Conservation (phyloP, 2,329 filamentous ascomycete genomes). For the Zymoseptoria pseudotritici region DNA sequence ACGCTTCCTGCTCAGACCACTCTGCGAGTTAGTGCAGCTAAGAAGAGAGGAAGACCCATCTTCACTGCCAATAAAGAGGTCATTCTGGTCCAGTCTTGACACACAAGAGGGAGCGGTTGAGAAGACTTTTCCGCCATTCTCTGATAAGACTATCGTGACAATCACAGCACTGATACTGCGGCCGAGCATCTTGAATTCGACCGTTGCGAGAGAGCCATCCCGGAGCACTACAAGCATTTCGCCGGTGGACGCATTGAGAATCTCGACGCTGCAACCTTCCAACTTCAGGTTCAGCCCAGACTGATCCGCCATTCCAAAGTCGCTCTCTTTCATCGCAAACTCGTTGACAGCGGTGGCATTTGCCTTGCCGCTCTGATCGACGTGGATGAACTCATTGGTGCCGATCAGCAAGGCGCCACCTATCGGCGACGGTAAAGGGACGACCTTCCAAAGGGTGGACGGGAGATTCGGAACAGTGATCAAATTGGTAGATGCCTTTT, state of each 20-base stretch:
- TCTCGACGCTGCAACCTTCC: constrained; percentile 72
- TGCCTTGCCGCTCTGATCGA: constrained; percentile 90
- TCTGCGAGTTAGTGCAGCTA: constrained; percentile 65
- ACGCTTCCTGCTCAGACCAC: constrained; percentile 55
- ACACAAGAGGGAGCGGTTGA: constrained; percentile 61
- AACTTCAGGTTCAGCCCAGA: constrained; percentile 70
- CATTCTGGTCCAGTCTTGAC: constrained; percentile 58
- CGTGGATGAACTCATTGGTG: constrained; percentile 83
- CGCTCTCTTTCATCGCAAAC: constrained; percentile 73
- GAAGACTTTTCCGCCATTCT: constrained; percentile 57
- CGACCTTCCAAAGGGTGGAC: constrained; percentile 74
- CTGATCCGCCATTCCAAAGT: constrained; percentile 81
- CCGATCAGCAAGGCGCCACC: constrained; percentile 84
- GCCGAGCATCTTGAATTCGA: constrained; percentile 82
- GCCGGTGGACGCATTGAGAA: constrained; percentile 66
- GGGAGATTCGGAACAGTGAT: constrained; percentile 79
- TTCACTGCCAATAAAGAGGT: constrained; percentile 80
- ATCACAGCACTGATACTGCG: constrained; percentile 81
- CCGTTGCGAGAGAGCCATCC: constrained; percentile 64
- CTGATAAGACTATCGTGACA: constrained; percentile 57
- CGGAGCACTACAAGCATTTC: constrained; percentile 78
- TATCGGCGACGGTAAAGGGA: constrained; percentile 76
- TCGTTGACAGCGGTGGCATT: constrained; percentile 90
- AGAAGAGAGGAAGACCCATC: constrained; percentile 73
- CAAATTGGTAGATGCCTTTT: constrained; percentile 86